Percentiles rank a stretch among this genome's conserved stretches.
These are phyloP conservation scores for Zanthoxylum bungeanum DNA, from an alignment of 345 rosid genomes.

Conservation along the genomic window DNA sequence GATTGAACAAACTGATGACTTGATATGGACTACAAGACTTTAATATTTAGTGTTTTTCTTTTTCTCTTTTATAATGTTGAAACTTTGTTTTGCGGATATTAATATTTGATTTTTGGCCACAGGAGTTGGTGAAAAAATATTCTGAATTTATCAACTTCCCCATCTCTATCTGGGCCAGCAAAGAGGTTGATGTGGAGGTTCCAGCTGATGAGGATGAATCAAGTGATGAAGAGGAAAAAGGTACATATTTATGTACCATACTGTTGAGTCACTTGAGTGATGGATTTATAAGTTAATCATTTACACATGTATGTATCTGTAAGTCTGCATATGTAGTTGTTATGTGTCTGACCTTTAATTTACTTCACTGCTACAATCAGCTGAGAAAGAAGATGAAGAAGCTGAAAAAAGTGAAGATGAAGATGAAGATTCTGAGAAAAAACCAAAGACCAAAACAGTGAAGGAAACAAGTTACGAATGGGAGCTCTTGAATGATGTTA, in stretches of 20 bases:
- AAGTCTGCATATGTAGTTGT: background rate
- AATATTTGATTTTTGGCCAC: constrained; percentile 11
- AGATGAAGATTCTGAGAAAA: constrained; percentile 71
- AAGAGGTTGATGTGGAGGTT: constrained; percentile 88
- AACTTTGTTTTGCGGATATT: background rate
- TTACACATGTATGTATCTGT: too few relatives aligned
- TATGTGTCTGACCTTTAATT: constrained; percentile 10
- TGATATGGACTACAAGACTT: background rate
- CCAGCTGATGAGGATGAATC: constrained; percentile 89
- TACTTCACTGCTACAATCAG: constrained; percentile 25
- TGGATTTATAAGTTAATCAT: too few relatives aligned
- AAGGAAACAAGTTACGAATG: constrained; percentile 85
- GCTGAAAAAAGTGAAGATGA: constrained; percentile 25
- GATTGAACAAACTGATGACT: background rate
- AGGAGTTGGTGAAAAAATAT: constrained; percentile 97
- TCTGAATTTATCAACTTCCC: constrained; percentile 99
- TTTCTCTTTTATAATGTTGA: background rate
- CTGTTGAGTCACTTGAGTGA: too few relatives aligned
- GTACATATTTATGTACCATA: constrained; percentile 31
- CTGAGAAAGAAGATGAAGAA: constrained; percentile 62
- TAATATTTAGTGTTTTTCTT: background rate
- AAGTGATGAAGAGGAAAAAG: constrained; percentile 68
- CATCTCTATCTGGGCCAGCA: constrained; percentile 86
- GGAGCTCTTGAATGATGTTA: constrained; percentile 94
- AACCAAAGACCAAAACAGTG: constrained; percentile 72